Evolutionary conservation across 2,329 filamentous ascomycete species (phyloP), one percentile per base, ranked within the genome.

Genomic region (Corinectria fuckeliana): DNA sequence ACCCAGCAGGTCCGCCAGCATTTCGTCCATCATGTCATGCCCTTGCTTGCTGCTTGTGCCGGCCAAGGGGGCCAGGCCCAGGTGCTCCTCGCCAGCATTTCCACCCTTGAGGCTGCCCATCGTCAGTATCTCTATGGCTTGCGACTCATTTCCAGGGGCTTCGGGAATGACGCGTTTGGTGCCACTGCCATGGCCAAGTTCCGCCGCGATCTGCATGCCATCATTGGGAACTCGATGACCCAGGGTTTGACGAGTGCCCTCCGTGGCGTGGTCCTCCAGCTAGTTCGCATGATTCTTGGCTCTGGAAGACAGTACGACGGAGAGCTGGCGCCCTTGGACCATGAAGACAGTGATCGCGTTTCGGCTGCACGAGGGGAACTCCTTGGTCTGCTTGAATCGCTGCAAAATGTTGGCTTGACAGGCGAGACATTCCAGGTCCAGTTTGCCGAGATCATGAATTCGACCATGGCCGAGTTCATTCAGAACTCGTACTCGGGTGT

Each of bases 371-470:
- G 81, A 32, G 76, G 80, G 28, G 81, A 85, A 49, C 75, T 91
- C 45, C 74, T 85, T 26, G 72, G 80, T 38, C 75, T 91, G 16
- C 77, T 90, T 2, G 81, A 84, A 48, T 83, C 85, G 8, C 76
- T 93, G 14, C 78, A 83, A 64, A 81, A 84, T 45, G 85, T 92
- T 20, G 91, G 90, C 0, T 77, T 93, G 16, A 87, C 87, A 1
- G 89, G 88, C 23, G 87, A 91, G 68, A 81, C 79, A 48, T 90
- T 91, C 50, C 88, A 92, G 69, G 83, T 89, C 26, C 79, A 90
- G 32, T 89, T 92, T 68, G 91, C 89, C 14, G 87, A 90, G 72
- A 82, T 90, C 23, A 88, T 92, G 81, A 83, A 92, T 70, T 77
- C 77, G 32, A 80, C 88, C 58, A 87, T 93, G 80, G 81, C 82